A percentile compares a stretch with the other conserved stretches of the same genome.
phyloP scores from a whole-genome alignment of 129 eudicot genomes.

The Centrapalus pauciflorus region DNA sequence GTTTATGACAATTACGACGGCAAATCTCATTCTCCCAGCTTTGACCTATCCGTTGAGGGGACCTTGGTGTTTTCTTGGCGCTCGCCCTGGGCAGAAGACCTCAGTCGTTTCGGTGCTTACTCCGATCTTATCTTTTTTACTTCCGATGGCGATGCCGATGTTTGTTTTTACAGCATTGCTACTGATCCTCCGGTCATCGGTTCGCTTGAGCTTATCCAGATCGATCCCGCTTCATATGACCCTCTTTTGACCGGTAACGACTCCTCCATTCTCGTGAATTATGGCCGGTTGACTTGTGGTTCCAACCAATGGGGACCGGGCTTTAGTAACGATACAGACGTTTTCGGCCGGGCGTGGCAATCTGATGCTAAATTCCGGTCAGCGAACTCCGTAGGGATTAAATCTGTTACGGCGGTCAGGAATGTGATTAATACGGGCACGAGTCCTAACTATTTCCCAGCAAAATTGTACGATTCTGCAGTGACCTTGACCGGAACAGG shows the following conservation, averaged over 20 bases:
- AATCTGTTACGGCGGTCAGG: slow-evolving; percentile 47
- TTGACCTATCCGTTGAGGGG: slow-evolving; percentile 74
- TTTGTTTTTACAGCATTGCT: slow-evolving; percentile 89
- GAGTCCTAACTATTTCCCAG: slow-evolving; percentile 71
- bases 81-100: slow-evolving; percentile 79
- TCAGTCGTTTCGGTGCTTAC: slow-evolving; percentile 64
- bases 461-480: slow-evolving; percentile 65
- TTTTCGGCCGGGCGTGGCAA: slow-evolving; percentile 79
- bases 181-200: slow-evolving; percentile 89
- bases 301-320: slow-evolving; percentile 92
- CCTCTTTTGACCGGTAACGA: slow-evolving; percentile 32
- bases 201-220: slow-evolving; percentile 57
- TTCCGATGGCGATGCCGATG: slow-evolving; percentile 49
- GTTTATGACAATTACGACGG: slow-evolving; percentile 94
- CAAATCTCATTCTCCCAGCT: slow-evolving; percentile 66
- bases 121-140: slow-evolving; percentile 63
- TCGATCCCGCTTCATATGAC: slow-evolving; percentile 63
- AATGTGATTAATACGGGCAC: slow-evolving; percentile 29
- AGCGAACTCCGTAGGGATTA: slow-evolving; percentile 11
- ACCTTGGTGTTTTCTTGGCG: slow-evolving; percentile 72
- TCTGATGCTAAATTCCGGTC: slow-evolving; percentile 51
- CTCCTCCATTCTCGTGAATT: slow-evolving; percentile 59
- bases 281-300: slow-evolving; percentile 75
- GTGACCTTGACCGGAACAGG: slow-evolving; percentile 38
- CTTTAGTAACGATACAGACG: slow-evolving; percentile 74